A percentile compares a stretch with the other conserved stretches of the same genome.
Evolutionary conservation across 2,329 filamentous ascomycete genomes (phyloP).

Genomic region (Fusarium falciforme): DNA sequence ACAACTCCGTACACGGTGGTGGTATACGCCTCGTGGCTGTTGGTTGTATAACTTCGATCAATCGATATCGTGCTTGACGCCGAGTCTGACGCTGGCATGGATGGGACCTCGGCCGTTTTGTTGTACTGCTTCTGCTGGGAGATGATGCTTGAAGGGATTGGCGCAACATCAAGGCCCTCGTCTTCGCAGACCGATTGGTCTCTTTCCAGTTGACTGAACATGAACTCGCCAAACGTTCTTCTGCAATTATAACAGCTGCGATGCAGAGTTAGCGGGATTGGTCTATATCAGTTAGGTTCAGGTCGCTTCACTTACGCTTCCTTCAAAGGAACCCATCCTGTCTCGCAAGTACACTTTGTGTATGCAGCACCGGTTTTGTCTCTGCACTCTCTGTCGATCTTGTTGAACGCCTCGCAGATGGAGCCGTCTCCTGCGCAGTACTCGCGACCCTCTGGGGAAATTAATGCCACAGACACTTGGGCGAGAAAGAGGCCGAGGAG

Average conservation of each 20-base stretch:
- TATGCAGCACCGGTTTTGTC: conserved; percentile 20
- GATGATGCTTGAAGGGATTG: conserved; percentile 26
- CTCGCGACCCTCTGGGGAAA: conserved; percentile 20
- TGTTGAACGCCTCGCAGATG: conserved; percentile 23
- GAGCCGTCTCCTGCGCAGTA: conserved; percentile 30
- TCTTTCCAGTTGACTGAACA: not conserved
- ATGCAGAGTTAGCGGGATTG: not conserved
- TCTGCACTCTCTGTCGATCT: conserved; percentile 16
- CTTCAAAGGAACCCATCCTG: conserved; percentile 22
- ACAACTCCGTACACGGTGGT: not conserved
- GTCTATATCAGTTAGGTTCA: not conserved
- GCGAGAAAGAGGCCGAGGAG: conserved; percentile 12
- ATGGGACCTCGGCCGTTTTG: conserved; percentile 14
- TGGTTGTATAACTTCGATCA: conserved; percentile 5
- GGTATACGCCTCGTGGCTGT: conserved; percentile 1
- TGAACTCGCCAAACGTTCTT: conserved; percentile 12
- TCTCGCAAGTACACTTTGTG: conserved; percentile 24
- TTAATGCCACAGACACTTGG: not conserved
- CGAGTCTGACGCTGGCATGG: conserved; percentile 2
- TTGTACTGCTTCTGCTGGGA: conserved; percentile 26
- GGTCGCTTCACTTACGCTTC: conserved; percentile 18
- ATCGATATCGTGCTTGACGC: conserved; percentile 1
- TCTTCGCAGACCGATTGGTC: conserved; percentile 11
- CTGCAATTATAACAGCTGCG: conserved; percentile 22
- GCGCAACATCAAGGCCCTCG: conserved; percentile 1